phyloP scores from a whole-genome alignment of 1,284 basidiomycete species.

The Mycena citricolor region DNA sequence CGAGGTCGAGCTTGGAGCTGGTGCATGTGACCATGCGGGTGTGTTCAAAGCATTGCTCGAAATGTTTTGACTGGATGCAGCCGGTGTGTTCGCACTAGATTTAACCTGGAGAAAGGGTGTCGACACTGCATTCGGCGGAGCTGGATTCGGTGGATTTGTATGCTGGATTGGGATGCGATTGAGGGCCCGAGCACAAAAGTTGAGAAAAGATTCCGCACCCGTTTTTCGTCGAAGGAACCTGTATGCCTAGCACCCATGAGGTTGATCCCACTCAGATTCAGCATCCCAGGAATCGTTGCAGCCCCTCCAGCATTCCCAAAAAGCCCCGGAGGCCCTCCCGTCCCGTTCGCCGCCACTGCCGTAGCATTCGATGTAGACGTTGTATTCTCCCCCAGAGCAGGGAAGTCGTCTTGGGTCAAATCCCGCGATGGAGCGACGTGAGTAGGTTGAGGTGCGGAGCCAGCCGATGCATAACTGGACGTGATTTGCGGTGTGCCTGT shows the following conservation, averaged over 20 bases:
- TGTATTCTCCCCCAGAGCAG: slow-evolving; percentile 70
- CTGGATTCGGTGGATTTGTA: slow-evolving; percentile 29
- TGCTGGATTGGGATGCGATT: slow-evolving; percentile 23
- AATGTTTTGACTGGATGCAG: too few species aligned
- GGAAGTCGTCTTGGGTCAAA: slow-evolving; percentile 80
- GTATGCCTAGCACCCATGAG: slow-evolving; percentile 59
- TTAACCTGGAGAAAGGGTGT: slow-evolving; percentile 36
- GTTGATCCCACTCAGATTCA: slow-evolving; percentile 60
- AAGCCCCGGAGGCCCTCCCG: slow-evolving; percentile 47
- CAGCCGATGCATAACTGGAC: slow-evolving; percentile 61
- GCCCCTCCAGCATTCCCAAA: slow-evolving; percentile 34
- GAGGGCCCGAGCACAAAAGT: slow-evolving; percentile 17
- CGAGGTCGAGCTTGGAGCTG: too few species aligned
- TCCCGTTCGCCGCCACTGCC: slow-evolving; percentile 32
- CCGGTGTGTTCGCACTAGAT: slow-evolving; percentile 32
- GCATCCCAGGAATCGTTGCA: slow-evolving; percentile 56
- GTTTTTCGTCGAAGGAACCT: slow-evolving; percentile 65
- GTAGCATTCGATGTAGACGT: slow-evolving; percentile 37
- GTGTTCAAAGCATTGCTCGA: too few species aligned
- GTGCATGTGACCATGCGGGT: too few species aligned
- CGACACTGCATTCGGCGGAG: slow-evolving; percentile 26
- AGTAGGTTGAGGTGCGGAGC: slow-evolving; percentile 24
- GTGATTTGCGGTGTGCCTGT: slow-evolving; percentile 27
- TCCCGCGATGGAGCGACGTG: slow-evolving; percentile 46
- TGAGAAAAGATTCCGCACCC: slow-evolving; percentile 49